Evolutionary conservation across 2,329 filamentous ascomycete species (phyloP), one percentile per base, ranked within the genome.

Genomic region (Didymella segeticola): DNA sequence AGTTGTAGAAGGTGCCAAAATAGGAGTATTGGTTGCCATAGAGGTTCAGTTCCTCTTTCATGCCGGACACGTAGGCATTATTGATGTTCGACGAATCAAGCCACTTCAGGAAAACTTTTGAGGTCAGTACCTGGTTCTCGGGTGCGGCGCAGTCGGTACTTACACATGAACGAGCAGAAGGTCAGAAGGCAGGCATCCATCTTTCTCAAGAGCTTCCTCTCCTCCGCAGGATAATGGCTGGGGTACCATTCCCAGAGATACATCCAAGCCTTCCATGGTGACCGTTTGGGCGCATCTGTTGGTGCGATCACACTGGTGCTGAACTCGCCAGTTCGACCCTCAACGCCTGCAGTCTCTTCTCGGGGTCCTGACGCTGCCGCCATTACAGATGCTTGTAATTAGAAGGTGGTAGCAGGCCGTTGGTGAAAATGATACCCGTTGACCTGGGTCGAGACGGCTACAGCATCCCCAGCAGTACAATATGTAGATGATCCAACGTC

Each of bases 11-110:
- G 0, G 88, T 78, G 31, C 70, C 67, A 45, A 73, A 73, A 1
- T 72, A 60, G 1, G 68, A 75, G 57, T 89, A 89, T 62, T 88
- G 78, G 47, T 88, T 85, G 2, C 84, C 85, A 19, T 70, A 65
- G n/a, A 76, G 63, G 4, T 61, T 47, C 2, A 72, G 54, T 30
- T 72, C 67, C 43, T 66, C 65, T 30, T 64, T 72, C 57, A 75
- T 69, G 30, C 72, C 71, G 5, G 71, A 71, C 5, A 79, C 72
- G 26, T 74, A 73, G 55, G 69, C 78, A 77, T 84, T 87, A 36
- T 67, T 69, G 59, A 73, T 67, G 47, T 74, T 74, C n/a, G 64
- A 67, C 8, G 64, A 68, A 51, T 74, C 71, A 42, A 75, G 64
- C 68, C 72, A 75, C 57, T 75, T 75, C 1, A 74, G 64, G 48